A percentile compares a stretch with the other conserved stretches of the same genome.
Evolutionary conservation across 768 basidiomycete species (phyloP).

Genomic region (Suillus paluster): DNA sequence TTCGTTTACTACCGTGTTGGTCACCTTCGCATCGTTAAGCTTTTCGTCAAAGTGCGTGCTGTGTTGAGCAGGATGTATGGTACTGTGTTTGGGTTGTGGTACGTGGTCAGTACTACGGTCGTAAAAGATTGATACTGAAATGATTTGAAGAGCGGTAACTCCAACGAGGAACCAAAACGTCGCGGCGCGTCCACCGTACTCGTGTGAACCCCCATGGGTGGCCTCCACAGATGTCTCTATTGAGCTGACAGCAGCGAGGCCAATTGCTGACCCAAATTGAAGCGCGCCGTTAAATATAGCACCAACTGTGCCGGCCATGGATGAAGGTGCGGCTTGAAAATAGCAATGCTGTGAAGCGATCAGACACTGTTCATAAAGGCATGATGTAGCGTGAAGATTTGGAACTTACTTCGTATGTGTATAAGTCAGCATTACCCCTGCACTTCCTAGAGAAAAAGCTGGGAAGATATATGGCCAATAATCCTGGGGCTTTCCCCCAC

Average conservation of each 20-base stretch:
- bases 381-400: not conserved
- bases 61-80: not conserved
- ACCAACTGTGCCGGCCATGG: conserved; percentile 56
- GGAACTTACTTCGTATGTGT: conserved; percentile 51
- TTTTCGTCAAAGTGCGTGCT: not conserved
- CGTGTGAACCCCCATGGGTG: conserved; percentile 32
- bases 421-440: conserved; percentile 49
- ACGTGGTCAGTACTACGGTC: conserved; percentile 18
- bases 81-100: conserved; percentile 4
- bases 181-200: conserved; percentile 47
- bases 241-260: conserved; percentile 50
- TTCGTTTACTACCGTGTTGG: not conserved
- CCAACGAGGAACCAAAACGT: conserved; percentile 50
- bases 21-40: not conserved
- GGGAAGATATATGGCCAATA: conserved; percentile 57
- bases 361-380: not conserved
- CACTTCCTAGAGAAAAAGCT: conserved; percentile 51
- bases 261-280: conserved; percentile 56
- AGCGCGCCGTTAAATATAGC: conserved; percentile 60
- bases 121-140: conserved; percentile 42
- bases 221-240: conserved; percentile 51
- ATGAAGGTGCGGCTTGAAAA: conserved; percentile 52
- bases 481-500: conserved; percentile 40
- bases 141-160: conserved; percentile 35
- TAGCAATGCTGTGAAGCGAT: conserved; percentile 44